Percentiles rank a stretch among this genome's conserved stretches.
Evolutionary conservation across 805 yeast species (phyloP).

Genomic region (Metschnikowia shivogae): DNA sequence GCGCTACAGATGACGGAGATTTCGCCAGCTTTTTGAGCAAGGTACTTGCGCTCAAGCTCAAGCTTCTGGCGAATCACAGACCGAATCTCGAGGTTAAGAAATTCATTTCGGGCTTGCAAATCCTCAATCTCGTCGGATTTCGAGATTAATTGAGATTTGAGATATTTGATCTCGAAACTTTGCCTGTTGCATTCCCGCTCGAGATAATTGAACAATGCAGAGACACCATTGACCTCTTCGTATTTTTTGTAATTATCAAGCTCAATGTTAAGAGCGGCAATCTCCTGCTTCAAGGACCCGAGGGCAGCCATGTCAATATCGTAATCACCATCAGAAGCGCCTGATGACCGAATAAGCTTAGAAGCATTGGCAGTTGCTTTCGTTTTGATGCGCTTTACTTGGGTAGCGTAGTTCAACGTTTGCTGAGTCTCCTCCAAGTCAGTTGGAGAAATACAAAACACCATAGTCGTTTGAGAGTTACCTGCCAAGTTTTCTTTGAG

Average conservation of each 20-base stretch:
- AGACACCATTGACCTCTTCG: slow-evolving; percentile 15
- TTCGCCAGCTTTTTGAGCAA: slow-evolving; percentile 6
- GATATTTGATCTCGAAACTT: slow-evolving; percentile 33
- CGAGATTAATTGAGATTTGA: slow-evolving; percentile 21
- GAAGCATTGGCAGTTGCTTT: slow-evolving; percentile 45
- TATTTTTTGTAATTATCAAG: slow-evolving; percentile 11
- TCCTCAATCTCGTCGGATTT: slow-evolving; percentile 22
- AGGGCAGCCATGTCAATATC: slow-evolving; percentile 24
- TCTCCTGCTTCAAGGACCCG: slow-evolving; percentile 29
- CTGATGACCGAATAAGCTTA: slow-evolving; percentile 25
- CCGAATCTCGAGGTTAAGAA: slow-evolving; percentile 9
- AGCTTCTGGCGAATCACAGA: slow-evolving; percentile 4
- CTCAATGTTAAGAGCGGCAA: slow-evolving; percentile 24
- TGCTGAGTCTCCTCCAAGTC: slow-evolving; percentile 76
- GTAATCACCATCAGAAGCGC: slow-evolving; percentile 31
- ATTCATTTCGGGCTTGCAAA: slow-evolving; percentile 18
- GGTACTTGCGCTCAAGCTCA: slow-evolving; percentile 4
- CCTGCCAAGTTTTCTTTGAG: slow-evolving; percentile 77
- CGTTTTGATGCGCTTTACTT: slow-evolving; percentile 66
- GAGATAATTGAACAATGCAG: slow-evolving; percentile 27
- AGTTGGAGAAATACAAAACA: slow-evolving; percentile 80
- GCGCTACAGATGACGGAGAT: slow-evolving; percentile 4
- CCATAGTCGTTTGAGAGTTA: slow-evolving; percentile 79
- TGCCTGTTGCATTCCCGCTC: slow-evolving; percentile 28
- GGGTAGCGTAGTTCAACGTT: slow-evolving; percentile 73